phyloP scores from a whole-genome alignment of 73 alveolate genomes.

The Blepharisma stoltei region DNA sequence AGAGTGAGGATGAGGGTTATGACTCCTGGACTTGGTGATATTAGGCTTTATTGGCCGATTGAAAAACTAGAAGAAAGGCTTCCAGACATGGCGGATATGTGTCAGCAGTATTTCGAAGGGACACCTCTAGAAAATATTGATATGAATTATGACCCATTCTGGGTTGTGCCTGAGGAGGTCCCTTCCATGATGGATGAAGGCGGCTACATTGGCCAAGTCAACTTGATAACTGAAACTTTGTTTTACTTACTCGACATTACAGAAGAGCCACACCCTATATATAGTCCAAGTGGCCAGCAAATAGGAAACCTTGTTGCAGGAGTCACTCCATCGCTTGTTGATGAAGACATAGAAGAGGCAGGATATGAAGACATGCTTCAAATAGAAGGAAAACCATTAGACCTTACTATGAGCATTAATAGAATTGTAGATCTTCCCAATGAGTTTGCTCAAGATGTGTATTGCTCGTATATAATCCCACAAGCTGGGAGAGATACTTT shows the following conservation, averaged over 20 bases:
- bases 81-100: constrained; percentile 32
- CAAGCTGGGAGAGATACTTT: constrained; percentile 1
- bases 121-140: constrained; percentile 19
- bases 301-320: constrained; percentile 24
- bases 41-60: constrained; percentile 41
- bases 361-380: constrained; percentile 50
- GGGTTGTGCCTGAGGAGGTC: constrained; percentile 70
- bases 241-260: neutral
- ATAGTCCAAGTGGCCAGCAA: neutral
- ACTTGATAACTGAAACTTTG: neutral
- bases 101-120: constrained; percentile 16
- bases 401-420: constrained; percentile 40
- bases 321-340: neutral
- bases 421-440: constrained; percentile 42
- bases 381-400: constrained; percentile 46
- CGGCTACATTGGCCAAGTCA: constrained; percentile 16
- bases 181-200: constrained; percentile 20
- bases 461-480: neutral
- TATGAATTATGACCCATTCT: constrained; percentile 74
- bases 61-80: constrained; percentile 54
- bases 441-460: constrained; percentile 48
- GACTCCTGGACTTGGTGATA: constrained; percentile 4
- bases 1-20: neutral
- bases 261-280: neutral
- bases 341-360: constrained; percentile 10